These are phyloP conservation scores for Verticillium alfalfae DNA, from an alignment of 2,329 filamentous ascomycete genomes.

Conservation along the genomic window DNA sequence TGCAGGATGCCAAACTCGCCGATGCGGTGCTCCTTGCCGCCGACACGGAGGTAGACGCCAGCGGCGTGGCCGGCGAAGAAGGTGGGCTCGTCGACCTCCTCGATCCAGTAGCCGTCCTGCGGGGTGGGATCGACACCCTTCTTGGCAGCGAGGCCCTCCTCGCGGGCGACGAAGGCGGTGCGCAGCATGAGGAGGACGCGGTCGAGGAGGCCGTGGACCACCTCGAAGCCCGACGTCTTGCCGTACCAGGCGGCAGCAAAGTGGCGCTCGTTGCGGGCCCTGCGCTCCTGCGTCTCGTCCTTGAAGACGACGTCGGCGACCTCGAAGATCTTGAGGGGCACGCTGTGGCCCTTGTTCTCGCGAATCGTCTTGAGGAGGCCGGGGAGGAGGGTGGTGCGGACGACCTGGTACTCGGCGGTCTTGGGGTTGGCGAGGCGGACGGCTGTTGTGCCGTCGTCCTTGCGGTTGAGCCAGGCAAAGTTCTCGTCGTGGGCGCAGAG, in stretches of 20 bases:
- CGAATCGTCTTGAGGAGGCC: conserved; percentile 89
- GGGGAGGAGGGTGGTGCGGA: conserved; percentile 78
- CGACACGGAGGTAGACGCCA: conserved; percentile 71
- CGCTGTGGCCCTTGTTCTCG: conserved; percentile 83
- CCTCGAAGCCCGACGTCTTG: conserved; percentile 89
- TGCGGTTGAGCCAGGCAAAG: conserved; percentile 88
- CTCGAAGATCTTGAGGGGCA: conserved; percentile 92
- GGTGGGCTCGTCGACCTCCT: conserved; percentile 84
- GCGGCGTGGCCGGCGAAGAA: conserved; percentile 91
- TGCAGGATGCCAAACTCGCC: conserved; percentile 93
- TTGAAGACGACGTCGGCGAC: conserved; percentile 90
- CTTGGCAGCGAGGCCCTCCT: conserved; percentile 55
- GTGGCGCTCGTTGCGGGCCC: conserved; percentile 86
- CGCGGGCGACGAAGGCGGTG: conserved; percentile 70
- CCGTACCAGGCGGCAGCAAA: conserved; percentile 96
- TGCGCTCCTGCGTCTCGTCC: conserved; percentile 73
- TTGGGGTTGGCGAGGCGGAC: conserved; percentile 89
- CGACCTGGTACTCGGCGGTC: conserved; percentile 88
- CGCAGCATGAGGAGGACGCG: conserved; percentile 89
- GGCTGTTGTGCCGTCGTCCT: conserved; percentile 77
- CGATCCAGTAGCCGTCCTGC: conserved; percentile 83
- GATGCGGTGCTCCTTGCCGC: conserved; percentile 69
- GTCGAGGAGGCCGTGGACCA: conserved; percentile 91
- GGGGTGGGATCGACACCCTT: conserved; percentile 48
- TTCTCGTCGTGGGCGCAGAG: conserved; percentile 98